Evolutionary conservation across 2,329 filamentous ascomycete genomes (phyloP).

Genomic region (Verticillium alfalfae): DNA sequence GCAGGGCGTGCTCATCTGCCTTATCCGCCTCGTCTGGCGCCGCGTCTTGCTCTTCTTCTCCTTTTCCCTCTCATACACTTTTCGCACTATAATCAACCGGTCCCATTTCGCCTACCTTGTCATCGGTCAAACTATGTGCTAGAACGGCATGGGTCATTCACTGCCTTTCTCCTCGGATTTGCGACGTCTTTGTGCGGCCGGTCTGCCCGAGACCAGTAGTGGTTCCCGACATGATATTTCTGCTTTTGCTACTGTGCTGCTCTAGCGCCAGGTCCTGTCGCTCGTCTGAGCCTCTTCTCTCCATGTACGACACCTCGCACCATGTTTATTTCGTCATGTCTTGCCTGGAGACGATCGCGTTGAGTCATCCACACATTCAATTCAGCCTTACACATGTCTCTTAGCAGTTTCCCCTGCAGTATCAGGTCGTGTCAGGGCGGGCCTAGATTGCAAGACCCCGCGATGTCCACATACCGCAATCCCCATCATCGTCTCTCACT

Average conservation of each 20-base stretch:
- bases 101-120: constrained; percentile 41
- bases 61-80: constrained; percentile 35
- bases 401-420: background rate
- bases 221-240: background rate
- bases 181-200: constrained; percentile 5
- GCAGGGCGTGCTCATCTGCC: background rate
- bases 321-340: background rate
- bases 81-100: constrained; percentile 58
- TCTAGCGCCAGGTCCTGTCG: constrained; percentile 4
- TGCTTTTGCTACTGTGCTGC: constrained; percentile 11
- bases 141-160: constrained; percentile 33
- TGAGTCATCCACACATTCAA: background rate
- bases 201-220: background rate
- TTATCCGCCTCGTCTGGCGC: constrained; percentile 1
- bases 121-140: constrained; percentile 57
- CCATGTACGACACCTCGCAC: background rate
- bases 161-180: background rate
- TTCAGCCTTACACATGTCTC: background rate
- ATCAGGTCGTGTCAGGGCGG: background rate
- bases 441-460: background rate
- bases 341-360: background rate
- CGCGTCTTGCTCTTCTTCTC: constrained; percentile 11
- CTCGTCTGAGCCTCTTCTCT: constrained; percentile 8
- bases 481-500: background rate
- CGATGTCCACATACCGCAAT: background rate